Conservation (phyloP, 345 rosid species). For the Arabidopsis arenosa region DNA sequence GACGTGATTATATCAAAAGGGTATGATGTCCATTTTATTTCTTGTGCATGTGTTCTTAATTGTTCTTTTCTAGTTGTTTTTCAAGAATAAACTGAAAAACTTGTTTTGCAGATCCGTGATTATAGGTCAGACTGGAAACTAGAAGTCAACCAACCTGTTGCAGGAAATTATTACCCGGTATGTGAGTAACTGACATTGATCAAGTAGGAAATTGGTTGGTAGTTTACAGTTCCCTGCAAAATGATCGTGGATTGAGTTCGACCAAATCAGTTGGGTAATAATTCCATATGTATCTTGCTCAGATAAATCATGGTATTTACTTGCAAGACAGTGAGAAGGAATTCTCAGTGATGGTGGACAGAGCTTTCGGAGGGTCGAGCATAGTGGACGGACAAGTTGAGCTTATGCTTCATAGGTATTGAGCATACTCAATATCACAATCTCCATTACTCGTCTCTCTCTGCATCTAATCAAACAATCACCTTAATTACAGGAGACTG, state of each 20-base stretch:
- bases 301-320: slow-evolving; percentile 94
- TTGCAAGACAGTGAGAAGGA: slow-evolving; percentile 74
- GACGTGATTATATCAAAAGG: slow-evolving; percentile 82
- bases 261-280: slow-evolving; percentile 8
- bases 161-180: slow-evolving; percentile 98
- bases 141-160: slow-evolving; percentile 87
- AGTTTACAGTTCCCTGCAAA: slow-evolving; percentile 29
- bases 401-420: slow-evolving; percentile 93
- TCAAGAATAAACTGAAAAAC: slow-evolving; percentile 9
- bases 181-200: slow-evolving; percentile 35
- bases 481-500: slow-evolving; percentile 68
- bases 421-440: slow-evolving; percentile 10
- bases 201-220: slow-evolving; percentile 4
- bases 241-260: slow-evolving; percentile 35
- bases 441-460: neutral
- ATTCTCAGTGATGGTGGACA: slow-evolving; percentile 90
- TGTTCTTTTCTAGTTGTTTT: neutral
- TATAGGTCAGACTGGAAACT: slow-evolving; percentile 91
- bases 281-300: slow-evolving; percentile 34
- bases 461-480: slow-evolving; percentile 35
- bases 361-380: slow-evolving; percentile 91
- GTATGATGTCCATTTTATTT: slow-evolving; percentile 44
- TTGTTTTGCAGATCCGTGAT: slow-evolving; percentile 78
- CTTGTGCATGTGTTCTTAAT: neutral
- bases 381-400: slow-evolving; percentile 90